A percentile compares a stretch with the other conserved stretches of the same genome.
Conservation (phyloP, 352 stramenopile genomes). For the Globisporangium sylvaticum region DNA sequence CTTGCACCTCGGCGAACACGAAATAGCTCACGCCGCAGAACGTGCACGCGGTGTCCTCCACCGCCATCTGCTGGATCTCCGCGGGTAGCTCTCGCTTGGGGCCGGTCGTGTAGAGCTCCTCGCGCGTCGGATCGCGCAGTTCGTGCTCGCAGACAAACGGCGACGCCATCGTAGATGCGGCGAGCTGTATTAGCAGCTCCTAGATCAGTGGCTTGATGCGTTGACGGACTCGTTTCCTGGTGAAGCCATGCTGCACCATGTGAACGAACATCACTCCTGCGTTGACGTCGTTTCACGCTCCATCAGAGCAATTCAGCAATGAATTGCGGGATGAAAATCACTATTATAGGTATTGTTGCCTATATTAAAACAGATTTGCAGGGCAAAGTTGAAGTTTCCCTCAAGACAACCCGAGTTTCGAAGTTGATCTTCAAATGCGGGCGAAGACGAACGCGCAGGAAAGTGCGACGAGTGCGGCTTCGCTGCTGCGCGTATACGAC, state of each 20-base stretch:
- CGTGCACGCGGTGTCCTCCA: slow-evolving; percentile 75
- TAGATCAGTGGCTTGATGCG: no score
- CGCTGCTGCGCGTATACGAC: not conserved
- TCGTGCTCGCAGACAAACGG: not conserved
- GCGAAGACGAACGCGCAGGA: not conserved
- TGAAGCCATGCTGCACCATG: not conserved
- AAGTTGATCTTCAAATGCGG: not conserved
- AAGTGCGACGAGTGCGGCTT: not conserved
- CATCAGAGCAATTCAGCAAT: not conserved
- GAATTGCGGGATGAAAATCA: not conserved
- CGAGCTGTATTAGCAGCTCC: no score
- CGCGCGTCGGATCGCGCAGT: slow-evolving; percentile 21
- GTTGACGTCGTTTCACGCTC: not conserved
- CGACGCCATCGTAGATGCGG: slow-evolving; percentile 10
- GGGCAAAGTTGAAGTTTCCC: not conserved
- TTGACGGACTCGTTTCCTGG: no score
- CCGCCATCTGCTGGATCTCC: slow-evolving; percentile 63
- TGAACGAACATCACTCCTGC: not conserved
- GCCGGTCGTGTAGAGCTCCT: slow-evolving; percentile 58
- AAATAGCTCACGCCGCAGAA: slow-evolving; percentile 87
- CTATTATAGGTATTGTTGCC: not conserved
- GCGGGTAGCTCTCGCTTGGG: slow-evolving; percentile 50
- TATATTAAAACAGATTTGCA: no score
- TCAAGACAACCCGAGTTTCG: not conserved
- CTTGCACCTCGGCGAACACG: slow-evolving; percentile 78